Evolutionary conservation across 495 filamentous ascomycete genomes (phyloP), one percentile per base, ranked within the genome.

Genomic region (Trichocladium antarcticum): DNA sequence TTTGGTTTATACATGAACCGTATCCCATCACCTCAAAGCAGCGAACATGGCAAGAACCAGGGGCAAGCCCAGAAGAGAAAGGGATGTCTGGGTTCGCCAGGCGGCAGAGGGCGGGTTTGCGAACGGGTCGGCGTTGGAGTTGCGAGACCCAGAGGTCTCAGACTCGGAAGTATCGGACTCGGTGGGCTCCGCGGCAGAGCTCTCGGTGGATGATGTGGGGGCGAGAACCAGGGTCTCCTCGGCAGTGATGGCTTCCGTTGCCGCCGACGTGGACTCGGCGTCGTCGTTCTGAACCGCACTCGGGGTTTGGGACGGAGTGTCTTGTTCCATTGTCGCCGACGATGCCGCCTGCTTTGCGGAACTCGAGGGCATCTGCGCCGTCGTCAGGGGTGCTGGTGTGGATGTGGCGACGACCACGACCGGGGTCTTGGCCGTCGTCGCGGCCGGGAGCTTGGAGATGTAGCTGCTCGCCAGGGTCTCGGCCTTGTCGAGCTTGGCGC

Each of bases 381-480:
- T 24, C 7, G 48, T 19, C 3, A 49, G 29, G 4, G 51, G 22
- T 9, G 16, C 47, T 9, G 53, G 49, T 15, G 37, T 31, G 1
- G 52, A 40, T 3, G 48, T 38, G 15, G 44, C 40, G 39, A 34
- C 42, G 8, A 22, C 40, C 20, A 37, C 37, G 12, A n/a, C n/a
- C n/a, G 48, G 17, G 39, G 47, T 50, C 41, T 36, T 42, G 21
- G 12, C 31, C 2, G 57, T 47, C 1, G 47, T 47, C 8, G 42
- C 28, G 10, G 51, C 8, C 6, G 55, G 41, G 1, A 61, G 47
- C 24, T 52, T 54, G 12, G 50, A 24, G 2, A 57, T 35, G 15
- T 57, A 52, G 38, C 47, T 56, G 43, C 37, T 57, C 1, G 57
- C 61, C 19, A 42, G n/a, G n/a, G 19, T 45, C 45, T 60, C 49